Conservation (phyloP, 1,284 basidiomycete genomes). For the Leccinum brunneo-olivaceum region DNA sequence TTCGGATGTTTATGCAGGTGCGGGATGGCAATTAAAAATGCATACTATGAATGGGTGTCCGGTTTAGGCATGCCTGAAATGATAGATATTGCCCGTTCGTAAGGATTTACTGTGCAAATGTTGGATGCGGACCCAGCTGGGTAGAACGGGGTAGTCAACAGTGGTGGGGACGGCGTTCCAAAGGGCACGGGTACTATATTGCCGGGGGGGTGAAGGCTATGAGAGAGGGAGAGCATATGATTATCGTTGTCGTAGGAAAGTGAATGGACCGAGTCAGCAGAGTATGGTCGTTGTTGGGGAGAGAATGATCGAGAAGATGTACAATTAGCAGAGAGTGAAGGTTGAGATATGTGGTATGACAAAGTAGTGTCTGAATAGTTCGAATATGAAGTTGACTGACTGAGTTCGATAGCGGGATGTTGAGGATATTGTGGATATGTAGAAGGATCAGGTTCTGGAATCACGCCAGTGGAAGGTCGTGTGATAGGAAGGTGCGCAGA, state of each 20-base stretch:
- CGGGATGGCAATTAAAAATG: constrained; percentile 2
- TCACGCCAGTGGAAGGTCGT: constrained; percentile 8
- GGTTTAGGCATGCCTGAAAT: constrained; percentile 13
- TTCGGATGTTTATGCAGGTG: constrained; percentile 1
- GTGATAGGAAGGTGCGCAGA: constrained; percentile 9
- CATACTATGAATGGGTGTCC: constrained; percentile 5
- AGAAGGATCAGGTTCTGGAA: constrained; percentile 9
- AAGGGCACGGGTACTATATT: constrained; percentile 10
- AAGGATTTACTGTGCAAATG: constrained; percentile 8
- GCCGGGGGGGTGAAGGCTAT: constrained; percentile 5
- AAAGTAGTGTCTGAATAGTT: constrained; percentile 10
- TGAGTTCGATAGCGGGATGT: constrained; percentile 6
- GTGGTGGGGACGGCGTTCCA: constrained; percentile 27
- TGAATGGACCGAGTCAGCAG: constrained; percentile 18
- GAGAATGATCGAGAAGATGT: constrained; percentile 9
- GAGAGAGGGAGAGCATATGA: constrained; percentile 8
- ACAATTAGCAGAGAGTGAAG: constrained; percentile 10
- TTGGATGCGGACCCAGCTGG: constrained; percentile 21
- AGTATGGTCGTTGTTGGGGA: constrained; percentile 17
- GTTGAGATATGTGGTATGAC: constrained; percentile 10
- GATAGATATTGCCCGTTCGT: constrained; percentile 8
- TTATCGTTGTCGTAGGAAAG: constrained; percentile 10
- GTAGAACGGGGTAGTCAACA: constrained; percentile 34
- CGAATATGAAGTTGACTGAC: constrained; percentile 18
- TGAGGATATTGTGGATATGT: constrained; percentile 17